Percentiles rank a stretch among this genome's conserved stretches.
phyloP scores from a whole-genome alignment of 352 stramenopile genomes.

The Globisporangium sylvaticum region DNA sequence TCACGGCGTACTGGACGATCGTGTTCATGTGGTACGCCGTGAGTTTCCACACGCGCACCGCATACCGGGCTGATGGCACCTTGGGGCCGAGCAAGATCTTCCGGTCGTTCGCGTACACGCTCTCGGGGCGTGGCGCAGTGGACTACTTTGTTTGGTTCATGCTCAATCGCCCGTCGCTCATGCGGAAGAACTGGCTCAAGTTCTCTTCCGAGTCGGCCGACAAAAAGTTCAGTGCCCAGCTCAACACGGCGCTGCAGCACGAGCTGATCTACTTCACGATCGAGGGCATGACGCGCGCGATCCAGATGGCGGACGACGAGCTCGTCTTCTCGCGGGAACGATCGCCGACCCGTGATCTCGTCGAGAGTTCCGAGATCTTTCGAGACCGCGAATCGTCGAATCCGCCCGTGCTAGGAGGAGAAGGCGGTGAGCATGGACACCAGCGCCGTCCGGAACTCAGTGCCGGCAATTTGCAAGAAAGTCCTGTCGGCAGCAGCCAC shows the following conservation, averaged over 20 bases:
- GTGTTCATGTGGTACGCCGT: conserved; percentile 75
- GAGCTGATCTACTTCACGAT: conserved; percentile 91
- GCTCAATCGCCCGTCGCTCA: conserved; percentile 65
- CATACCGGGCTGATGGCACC: conserved; percentile 31
- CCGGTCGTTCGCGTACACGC: conserved; percentile 57
- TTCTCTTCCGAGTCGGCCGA: conserved; percentile 76
- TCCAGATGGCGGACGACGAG: conserved; percentile 69
- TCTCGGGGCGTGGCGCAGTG: conserved; percentile 60
- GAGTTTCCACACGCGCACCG: conserved; percentile 57
- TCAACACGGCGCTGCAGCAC: conserved; percentile 84
- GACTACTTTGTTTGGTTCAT: conserved; percentile 88
- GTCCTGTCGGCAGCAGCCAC: background rate
- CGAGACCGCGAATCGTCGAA: background rate
- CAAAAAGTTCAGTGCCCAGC: conserved; percentile 80
- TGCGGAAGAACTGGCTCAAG: conserved; percentile 60
- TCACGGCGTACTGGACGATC: conserved; percentile 81
- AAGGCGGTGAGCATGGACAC: background rate
- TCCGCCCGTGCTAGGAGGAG: background rate
- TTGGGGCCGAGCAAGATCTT: conserved; percentile 56
- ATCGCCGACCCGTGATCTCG: conserved; percentile 45
- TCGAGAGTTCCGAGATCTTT: conserved; percentile 9
- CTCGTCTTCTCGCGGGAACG: conserved; percentile 36
- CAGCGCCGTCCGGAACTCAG: background rate
- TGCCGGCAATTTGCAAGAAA: background rate
- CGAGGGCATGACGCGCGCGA: conserved; percentile 75